phyloP scores from a whole-genome alignment of 139 green algal genomes.

The Closterium sp. region DNA sequence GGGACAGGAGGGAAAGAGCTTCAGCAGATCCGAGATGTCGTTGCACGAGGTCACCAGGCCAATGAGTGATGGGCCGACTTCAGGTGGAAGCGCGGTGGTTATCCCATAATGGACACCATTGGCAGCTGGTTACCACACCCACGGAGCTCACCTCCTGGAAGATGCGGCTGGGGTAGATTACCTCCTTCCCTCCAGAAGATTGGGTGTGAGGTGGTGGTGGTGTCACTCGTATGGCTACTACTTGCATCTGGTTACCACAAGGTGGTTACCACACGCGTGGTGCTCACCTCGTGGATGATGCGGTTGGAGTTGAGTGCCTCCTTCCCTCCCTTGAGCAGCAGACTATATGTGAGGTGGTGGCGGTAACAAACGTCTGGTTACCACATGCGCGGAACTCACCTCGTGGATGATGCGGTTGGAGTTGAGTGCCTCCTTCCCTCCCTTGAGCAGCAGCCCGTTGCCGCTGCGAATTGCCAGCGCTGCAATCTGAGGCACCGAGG shows the following conservation, averaged over 20 bases:
- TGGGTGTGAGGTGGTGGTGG: too few species aligned
- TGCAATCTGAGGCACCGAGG: constrained; percentile 65
- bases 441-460: constrained; percentile 94
- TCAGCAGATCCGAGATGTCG: constrained; percentile 87
- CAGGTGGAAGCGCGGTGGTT: constrained; percentile 30
- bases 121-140: too few species aligned
- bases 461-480: constrained; percentile 78
- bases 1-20: constrained; percentile 47
- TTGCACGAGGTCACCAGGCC: constrained; percentile 79
- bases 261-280: too few species aligned
- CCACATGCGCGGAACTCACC: too few species aligned
- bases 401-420: constrained; percentile 83
- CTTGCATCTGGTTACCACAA: too few species aligned
- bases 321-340: constrained; percentile 96
- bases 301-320: constrained; percentile 84
- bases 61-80: constrained; percentile 68
- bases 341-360: too few species aligned
- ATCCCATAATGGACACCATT: too few species aligned
- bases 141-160: constrained; percentile 69
- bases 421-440: constrained; percentile 88
- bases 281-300: constrained; percentile 79
- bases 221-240: too few species aligned
- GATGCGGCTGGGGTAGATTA: constrained; percentile 72
- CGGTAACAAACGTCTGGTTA: too few species aligned
- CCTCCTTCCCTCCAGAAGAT: constrained; percentile 99